These are phyloP conservation scores for Coemansia sp. DNA, from an alignment of 192 early-diverging fungal genomes.

Conservation along the genomic window DNA sequence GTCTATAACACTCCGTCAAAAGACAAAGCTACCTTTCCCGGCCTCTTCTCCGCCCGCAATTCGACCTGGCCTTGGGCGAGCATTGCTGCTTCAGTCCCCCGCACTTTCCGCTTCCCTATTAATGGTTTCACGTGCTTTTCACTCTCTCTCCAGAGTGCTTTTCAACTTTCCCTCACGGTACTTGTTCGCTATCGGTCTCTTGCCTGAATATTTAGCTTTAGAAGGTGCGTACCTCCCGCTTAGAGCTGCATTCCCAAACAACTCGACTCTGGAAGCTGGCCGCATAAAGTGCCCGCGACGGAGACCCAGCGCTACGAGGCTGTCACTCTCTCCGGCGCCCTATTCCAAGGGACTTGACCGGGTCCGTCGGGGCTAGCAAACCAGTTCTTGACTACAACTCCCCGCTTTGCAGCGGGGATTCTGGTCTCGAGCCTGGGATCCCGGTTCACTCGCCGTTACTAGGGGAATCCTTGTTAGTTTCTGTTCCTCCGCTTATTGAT, in stretches of 20 bases:
- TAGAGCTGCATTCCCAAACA: constrained; percentile 76
- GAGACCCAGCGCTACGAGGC: constrained; percentile 58
- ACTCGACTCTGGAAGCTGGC: constrained; percentile 62
- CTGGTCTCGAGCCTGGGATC: constrained; percentile 65
- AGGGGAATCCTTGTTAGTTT: constrained; percentile 78
- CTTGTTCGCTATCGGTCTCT: constrained; percentile 88
- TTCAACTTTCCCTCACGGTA: constrained; percentile 87
- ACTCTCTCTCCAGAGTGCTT: constrained; percentile 83
- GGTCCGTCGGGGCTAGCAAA: constrained; percentile 41
- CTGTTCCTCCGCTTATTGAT: constrained; percentile 83
- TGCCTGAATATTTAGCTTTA: constrained; percentile 78
- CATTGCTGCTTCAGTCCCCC: background rate
- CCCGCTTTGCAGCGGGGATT: constrained; percentile 41
- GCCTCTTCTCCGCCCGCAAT: constrained; percentile 50
- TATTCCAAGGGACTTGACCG: constrained; percentile 67
- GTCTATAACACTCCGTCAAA: constrained; percentile 61
- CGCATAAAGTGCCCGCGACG: constrained; percentile 8
- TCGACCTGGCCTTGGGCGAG: constrained; percentile 51
- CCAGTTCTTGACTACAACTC: constrained; percentile 66
- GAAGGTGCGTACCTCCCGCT: constrained; percentile 78
- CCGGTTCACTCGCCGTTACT: constrained; percentile 78
- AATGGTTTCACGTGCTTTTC: constrained; percentile 83
- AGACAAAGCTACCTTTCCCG: constrained; percentile 51
- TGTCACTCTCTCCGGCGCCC: constrained; percentile 75
- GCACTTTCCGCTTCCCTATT: constrained; percentile 65